Evolutionary conservation across 177 flowering plant species (phyloP).

Genomic region (Vitis hybrid): DNA sequence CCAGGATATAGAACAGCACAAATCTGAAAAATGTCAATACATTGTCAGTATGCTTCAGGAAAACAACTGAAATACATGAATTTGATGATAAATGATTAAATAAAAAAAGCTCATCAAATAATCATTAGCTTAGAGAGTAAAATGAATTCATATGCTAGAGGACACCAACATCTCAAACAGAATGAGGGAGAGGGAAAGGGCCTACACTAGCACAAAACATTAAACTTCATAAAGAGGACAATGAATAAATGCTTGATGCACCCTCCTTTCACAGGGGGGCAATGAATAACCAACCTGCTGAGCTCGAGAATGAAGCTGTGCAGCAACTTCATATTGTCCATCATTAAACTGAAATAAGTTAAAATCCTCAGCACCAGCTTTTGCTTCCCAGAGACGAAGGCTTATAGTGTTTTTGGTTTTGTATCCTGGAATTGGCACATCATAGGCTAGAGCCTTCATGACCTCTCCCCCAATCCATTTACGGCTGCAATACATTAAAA

Average conservation of each 20-base stretch:
- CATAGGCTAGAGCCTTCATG: constrained; percentile 87
- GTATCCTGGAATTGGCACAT: constrained; percentile 99
- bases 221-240: too few species aligned
- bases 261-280: neutral
- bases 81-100: neutral
- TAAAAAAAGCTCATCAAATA: neutral
- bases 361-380: constrained; percentile 80
- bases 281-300: constrained; percentile 59
- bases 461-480: constrained; percentile 92
- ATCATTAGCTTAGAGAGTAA: neutral
- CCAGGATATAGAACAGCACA: constrained; percentile 97
- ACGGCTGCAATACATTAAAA: constrained; percentile 53
- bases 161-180: neutral
- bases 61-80: neutral
- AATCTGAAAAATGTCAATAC: constrained; percentile 47
- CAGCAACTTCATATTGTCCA: constrained; percentile 87
- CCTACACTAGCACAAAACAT: too few species aligned
- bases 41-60: neutral
- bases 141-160: neutral
- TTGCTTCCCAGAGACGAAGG: constrained; percentile 99
- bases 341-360: constrained; percentile 80
- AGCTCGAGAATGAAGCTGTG: constrained; percentile 81
- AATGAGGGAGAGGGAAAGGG: neutral
- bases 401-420: constrained; percentile 90
- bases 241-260: too few species aligned